phyloP scores from a whole-genome alignment of 148 eudicot genomes.

The Rhododendron simsii region DNA sequence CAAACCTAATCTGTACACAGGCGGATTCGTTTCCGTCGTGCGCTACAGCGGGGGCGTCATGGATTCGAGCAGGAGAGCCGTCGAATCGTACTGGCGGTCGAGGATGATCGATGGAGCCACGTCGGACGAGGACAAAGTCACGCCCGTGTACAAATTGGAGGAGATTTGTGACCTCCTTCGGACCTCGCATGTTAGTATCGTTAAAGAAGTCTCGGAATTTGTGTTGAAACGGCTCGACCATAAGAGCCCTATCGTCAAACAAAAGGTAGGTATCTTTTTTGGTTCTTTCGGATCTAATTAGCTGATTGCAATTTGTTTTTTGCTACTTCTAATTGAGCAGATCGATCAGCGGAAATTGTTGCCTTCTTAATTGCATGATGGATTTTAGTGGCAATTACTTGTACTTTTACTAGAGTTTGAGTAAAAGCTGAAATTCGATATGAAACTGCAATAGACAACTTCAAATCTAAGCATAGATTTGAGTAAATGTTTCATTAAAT shows the following conservation, averaged over 20 bases:
- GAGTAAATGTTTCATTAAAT: not conserved
- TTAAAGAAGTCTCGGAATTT: slow-evolving; percentile 78
- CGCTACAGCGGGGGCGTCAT: slow-evolving; percentile 13
- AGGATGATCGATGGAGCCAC: slow-evolving; percentile 88
- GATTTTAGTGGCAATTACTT: not conserved
- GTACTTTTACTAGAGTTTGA: not conserved
- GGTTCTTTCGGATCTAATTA: not conserved
- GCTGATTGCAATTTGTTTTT: not conserved
- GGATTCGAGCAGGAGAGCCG: slow-evolving; percentile 97
- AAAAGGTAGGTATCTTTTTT: slow-evolving; percentile 65
- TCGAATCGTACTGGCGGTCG: slow-evolving; percentile 94
- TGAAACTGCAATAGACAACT: not conserved
- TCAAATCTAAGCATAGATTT: not conserved
- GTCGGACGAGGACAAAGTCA: slow-evolving; percentile 84
- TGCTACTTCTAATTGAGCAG: not conserved
- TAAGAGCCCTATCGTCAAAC: slow-evolving; percentile 83
- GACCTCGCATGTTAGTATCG: slow-evolving; percentile 59
- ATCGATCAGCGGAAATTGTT: not conserved
- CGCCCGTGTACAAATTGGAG: slow-evolving; percentile 90
- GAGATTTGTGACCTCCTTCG: slow-evolving; percentile 85
- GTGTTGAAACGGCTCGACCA: slow-evolving; percentile 80
- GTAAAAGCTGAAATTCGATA: not conserved
- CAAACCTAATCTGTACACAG: not conserved
- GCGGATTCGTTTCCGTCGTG: not conserved
- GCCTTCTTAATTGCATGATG: not conserved